Percentiles rank a stretch among this genome's conserved stretches.
Conservation (phyloP, 139 green algal species). For the Chlorella sorokiniana region DNA sequence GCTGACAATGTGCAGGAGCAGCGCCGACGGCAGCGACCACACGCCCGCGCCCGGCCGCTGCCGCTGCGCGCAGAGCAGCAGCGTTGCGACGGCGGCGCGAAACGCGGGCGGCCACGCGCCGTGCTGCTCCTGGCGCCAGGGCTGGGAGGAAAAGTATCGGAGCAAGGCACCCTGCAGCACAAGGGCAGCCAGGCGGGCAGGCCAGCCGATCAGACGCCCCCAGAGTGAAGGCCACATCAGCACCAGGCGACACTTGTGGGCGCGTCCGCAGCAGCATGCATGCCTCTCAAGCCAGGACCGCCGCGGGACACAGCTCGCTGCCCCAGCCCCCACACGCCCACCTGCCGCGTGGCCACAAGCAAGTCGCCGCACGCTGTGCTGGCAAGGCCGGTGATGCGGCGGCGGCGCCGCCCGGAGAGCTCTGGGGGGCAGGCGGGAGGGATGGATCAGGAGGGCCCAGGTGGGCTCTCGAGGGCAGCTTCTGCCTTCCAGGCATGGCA, state of each 20-base stretch:
- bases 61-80: conserved; percentile 16
- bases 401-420: not conserved
- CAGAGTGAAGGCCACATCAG: not conserved
- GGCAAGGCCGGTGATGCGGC: conserved; percentile 33
- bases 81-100: not conserved
- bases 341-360: conserved; percentile 31
- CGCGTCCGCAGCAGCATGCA: too few species aligned
- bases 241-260: too few species aligned
- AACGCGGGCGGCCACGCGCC: conserved; percentile 11
- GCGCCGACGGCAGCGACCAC: not conserved
- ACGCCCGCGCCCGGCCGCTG: not conserved
- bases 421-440: not conserved
- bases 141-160: conserved; percentile 1
- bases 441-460: too few species aligned
- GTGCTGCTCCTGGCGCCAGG: not conserved
- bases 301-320: not conserved
- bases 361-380: not conserved
- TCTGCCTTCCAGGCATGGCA: too few species aligned
- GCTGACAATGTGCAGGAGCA: not conserved
- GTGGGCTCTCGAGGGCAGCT: too few species aligned
- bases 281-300: too few species aligned
- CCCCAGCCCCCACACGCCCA: not conserved
- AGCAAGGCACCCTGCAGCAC: conserved; percentile 3
- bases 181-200: not conserved
- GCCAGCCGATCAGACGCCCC: not conserved